These are phyloP conservation scores for Saccharomycopsis malanga DNA, from an alignment of 805 yeast genomes.

Conservation along the genomic window DNA sequence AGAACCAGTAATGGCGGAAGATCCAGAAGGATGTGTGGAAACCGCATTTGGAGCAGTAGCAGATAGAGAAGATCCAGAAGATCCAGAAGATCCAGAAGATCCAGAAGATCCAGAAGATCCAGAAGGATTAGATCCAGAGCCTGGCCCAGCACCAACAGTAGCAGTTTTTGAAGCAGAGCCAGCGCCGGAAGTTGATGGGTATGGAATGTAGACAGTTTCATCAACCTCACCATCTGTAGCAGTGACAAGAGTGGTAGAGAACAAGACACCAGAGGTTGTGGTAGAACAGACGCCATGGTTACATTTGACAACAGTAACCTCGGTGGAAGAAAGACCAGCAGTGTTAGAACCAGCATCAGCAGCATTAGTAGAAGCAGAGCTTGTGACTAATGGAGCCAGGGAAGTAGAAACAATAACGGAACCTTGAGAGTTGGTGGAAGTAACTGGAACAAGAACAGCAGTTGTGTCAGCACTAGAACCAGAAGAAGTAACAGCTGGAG, in stretches of 20 bases:
- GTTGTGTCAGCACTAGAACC: conserved; percentile 26
- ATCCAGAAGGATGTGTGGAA: background rate
- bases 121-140: conserved; percentile 5
- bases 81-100: background rate
- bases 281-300: conserved; percentile 17
- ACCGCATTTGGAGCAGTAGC: background rate
- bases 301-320: conserved; percentile 19
- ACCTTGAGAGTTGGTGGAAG: conserved; percentile 9
- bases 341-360: conserved; percentile 8
- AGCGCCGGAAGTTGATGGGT: conserved; percentile 7
- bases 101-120: background rate
- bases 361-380: conserved; percentile 3
- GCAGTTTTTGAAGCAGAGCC: conserved; percentile 1
- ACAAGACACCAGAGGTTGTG: conserved; percentile 19
- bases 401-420: conserved; percentile 4
- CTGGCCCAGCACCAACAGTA: conserved; percentile 1
- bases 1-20: conserved; percentile 2
- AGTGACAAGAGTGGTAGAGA: conserved; percentile 19
- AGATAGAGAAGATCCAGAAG: conserved; percentile 1
- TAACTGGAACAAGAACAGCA: conserved; percentile 8
- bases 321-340: conserved; percentile 10
- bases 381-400: conserved; percentile 3
- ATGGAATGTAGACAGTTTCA: conserved; percentile 20
- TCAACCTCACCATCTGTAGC: conserved; percentile 16
- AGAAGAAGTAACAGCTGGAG: conserved; percentile 25